These are phyloP conservation scores for Diplocarpon rosae DNA, from an alignment of 2,329 filamentous ascomycete species.

Conservation along the genomic window DNA sequence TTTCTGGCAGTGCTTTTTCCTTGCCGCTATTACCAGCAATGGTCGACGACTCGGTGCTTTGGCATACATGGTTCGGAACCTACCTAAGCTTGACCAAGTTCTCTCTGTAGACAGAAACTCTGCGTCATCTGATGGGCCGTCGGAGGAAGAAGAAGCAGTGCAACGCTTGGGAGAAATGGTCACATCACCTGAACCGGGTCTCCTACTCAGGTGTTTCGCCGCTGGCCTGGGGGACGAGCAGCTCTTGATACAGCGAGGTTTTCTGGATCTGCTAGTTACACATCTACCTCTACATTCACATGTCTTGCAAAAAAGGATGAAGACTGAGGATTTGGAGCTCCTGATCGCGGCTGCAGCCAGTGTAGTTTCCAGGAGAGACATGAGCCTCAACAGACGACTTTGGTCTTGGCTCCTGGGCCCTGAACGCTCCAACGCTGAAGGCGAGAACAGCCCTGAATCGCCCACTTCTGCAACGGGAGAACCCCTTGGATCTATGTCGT, in stretches of 20 bases:
- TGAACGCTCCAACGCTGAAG: slow-evolving; percentile 39
- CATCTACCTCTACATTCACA: slow-evolving; percentile 77
- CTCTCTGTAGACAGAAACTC: slow-evolving; percentile 24
- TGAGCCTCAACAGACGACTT: slow-evolving; percentile 90
- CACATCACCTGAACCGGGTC: slow-evolving; percentile 79
- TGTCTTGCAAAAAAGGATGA: slow-evolving; percentile 66
- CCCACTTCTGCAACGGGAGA: slow-evolving; percentile 26
- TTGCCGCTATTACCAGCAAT: slow-evolving; percentile 83
- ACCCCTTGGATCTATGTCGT: slow-evolving; percentile 23
- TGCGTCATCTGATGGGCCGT: slow-evolving; percentile 22
- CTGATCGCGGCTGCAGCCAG: slow-evolving; percentile 74
- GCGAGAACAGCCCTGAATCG: slow-evolving; percentile 37
- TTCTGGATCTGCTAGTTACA: slow-evolving; percentile 82
- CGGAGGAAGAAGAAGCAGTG: slow-evolving; percentile 30
- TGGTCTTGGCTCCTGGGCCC: slow-evolving; percentile 95
- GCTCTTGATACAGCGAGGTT: slow-evolving; percentile 84
- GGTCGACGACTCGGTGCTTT: slow-evolving; percentile 77
- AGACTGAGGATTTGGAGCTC: slow-evolving; percentile 65
- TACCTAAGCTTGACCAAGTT: slow-evolving; percentile 57
- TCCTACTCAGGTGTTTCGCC: slow-evolving; percentile 84
- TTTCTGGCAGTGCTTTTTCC: slow-evolving; percentile 97
- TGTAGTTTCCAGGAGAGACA: slow-evolving; percentile 82
- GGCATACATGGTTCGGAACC: slow-evolving; percentile 68
- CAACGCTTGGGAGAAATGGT: slow-evolving; percentile 53
- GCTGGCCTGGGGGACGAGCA: slow-evolving; percentile 82